Evolutionary conservation across 345 rosid species (phyloP).

Genomic region (Nephelium lappaceum): DNA sequence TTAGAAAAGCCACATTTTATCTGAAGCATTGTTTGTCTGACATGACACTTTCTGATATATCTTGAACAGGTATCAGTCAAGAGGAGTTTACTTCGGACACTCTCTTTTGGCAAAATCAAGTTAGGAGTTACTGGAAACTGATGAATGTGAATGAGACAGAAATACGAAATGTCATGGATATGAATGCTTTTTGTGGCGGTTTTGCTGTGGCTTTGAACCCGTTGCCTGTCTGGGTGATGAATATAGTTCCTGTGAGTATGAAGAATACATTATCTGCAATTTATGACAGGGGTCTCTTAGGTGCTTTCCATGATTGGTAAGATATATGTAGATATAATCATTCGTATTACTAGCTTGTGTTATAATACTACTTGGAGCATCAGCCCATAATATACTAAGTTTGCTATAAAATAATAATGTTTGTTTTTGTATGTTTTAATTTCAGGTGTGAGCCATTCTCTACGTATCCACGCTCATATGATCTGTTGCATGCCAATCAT

Average conservation of each 20-base stretch:
- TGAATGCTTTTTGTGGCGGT: conserved; percentile 52
- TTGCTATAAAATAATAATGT: neutral
- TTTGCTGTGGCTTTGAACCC: conserved; percentile 19
- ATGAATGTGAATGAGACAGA: conserved; percentile 53
- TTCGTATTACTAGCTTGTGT: conserved; percentile 7
- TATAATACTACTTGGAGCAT: conserved; percentile 2
- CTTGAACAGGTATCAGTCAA: conserved; percentile 57
- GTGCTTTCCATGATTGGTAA: conserved; percentile 94
- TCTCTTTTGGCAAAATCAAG: conserved; percentile 40
- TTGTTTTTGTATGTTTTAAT: conserved; percentile 5
- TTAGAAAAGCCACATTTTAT: neutral
- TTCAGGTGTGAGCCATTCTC: conserved; percentile 95
- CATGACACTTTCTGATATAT: conserved; percentile 5
- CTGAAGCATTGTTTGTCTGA: conserved; percentile 4
- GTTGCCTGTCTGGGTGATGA: conserved; percentile 52
- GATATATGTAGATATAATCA: conserved; percentile 15
- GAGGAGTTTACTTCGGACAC: conserved; percentile 62
- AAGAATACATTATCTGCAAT: conserved; percentile 75
- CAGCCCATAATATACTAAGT: neutral
- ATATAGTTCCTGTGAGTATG: conserved; percentile 71
- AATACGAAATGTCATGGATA: too few species aligned
- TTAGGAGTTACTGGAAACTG: conserved; percentile 64
- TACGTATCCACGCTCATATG: conserved; percentile 88
- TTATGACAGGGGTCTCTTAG: conserved; percentile 73
- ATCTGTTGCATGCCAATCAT: conserved; percentile 77